Percentiles rank a stretch among this genome's conserved stretches.
Conservation (phyloP, 2,329 filamentous ascomycete genomes). For the Cladosporium phlei region DNA sequence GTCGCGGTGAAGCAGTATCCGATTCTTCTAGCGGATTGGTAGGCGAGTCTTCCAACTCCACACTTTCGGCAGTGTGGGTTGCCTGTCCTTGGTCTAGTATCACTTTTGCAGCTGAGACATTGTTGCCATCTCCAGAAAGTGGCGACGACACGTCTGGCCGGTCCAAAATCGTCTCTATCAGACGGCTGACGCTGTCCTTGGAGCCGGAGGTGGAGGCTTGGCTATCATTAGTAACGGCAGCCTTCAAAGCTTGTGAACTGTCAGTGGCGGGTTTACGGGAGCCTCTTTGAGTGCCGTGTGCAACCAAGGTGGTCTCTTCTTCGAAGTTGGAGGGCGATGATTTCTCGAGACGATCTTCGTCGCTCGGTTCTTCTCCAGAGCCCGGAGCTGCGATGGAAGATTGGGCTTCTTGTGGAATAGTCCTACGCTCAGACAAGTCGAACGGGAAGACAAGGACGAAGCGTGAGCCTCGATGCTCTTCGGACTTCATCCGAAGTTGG, state of each 20-base stretch:
- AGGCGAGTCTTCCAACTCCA: not conserved
- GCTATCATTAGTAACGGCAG: slow-evolving; percentile 39
- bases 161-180: slow-evolving; percentile 67
- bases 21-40: not conserved
- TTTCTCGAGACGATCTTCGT: not conserved
- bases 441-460: slow-evolving; percentile 80
- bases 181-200: slow-evolving; percentile 31
- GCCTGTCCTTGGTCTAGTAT: too few species aligned
- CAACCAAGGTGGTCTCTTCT: slow-evolving; percentile 61
- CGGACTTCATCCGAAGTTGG: slow-evolving; percentile 77
- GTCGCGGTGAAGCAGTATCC: not conserved
- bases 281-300: slow-evolving; percentile 36
- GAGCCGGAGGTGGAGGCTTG: slow-evolving; percentile 20
- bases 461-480: slow-evolving; percentile 73
- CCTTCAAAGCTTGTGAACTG: slow-evolving; percentile 48
- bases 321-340: slow-evolving; percentile 4
- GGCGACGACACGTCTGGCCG: slow-evolving; percentile 24
- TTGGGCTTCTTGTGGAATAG: slow-evolving; percentile 19
- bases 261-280: slow-evolving; percentile 22
- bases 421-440: slow-evolving; percentile 48
- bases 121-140: too few species aligned
- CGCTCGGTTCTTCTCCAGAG: slow-evolving; percentile 22
- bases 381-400: slow-evolving; percentile 18
- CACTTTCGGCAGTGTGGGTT: too few species aligned
- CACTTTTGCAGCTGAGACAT: too few species aligned